Percentiles rank a stretch among this genome's conserved stretches.
phyloP scores from a whole-genome alignment of 371 early-diverging fungal species.

The Circinella umbellata region DNA sequence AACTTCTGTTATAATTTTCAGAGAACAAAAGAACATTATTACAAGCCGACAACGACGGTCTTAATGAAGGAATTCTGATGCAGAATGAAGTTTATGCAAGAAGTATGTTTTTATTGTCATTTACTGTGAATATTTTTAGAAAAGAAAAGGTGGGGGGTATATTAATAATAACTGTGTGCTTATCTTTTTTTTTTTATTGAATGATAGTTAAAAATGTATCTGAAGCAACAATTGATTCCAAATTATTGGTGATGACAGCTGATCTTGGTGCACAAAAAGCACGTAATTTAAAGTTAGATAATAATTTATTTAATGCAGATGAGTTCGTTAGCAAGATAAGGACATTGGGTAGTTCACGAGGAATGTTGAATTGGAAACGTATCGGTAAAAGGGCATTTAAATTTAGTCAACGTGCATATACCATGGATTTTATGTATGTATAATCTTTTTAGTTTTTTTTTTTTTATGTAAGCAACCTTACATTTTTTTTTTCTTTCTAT shows the following conservation, averaged over 20 bases:
- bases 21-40: conserved; percentile 58
- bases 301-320: conserved; percentile 70
- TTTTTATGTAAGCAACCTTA: not conserved
- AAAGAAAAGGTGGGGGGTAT: no score
- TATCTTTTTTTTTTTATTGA: not conserved
- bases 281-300: conserved; percentile 72
- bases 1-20: conserved; percentile 3
- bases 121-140: not conserved
- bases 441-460: not conserved
- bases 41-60: conserved; percentile 46
- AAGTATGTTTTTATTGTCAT: conserved; percentile 28
- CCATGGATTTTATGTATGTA: conserved; percentile 76
- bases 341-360: conserved; percentile 34
- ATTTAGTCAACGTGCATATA: conserved; percentile 59
- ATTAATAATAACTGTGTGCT: not conserved
- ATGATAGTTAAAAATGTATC: conserved; percentile 68
- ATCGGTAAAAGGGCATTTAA: conserved; percentile 64
- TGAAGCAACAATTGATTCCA: conserved; percentile 91
- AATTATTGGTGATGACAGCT: conserved; percentile 72
- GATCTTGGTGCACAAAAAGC: conserved; percentile 81
- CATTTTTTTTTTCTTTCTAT: not conserved
- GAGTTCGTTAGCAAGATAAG: conserved; percentile 73
- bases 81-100: conserved; percentile 61
- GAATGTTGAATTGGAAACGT: conserved; percentile 61
- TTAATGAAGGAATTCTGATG: conserved; percentile 51